These are phyloP conservation scores for Fusarium sp. DNA, from an alignment of 2,329 filamentous ascomycete species.

Conservation along the genomic window DNA sequence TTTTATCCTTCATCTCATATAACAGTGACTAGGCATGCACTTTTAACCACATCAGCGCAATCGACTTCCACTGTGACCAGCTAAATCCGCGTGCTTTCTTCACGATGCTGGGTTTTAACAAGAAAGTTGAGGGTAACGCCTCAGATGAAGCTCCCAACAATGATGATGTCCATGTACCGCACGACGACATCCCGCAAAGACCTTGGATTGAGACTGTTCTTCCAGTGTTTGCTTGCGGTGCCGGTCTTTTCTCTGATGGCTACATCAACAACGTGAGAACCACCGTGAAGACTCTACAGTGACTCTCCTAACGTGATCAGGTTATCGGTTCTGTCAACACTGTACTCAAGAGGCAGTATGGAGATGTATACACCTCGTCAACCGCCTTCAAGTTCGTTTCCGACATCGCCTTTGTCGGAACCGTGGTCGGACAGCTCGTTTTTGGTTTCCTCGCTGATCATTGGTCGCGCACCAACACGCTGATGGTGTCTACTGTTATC, in stretches of 20 bases:
- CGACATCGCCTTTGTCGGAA: slow-evolving; percentile 88
- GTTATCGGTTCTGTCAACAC: slow-evolving; percentile 92
- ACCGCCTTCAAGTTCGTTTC: slow-evolving; percentile 79
- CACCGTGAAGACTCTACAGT: background rate
- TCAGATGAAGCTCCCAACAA: slow-evolving; percentile 21
- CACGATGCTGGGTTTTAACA: slow-evolving; percentile 41
- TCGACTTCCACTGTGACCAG: slow-evolving; percentile 1
- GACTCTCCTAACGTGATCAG: slow-evolving; percentile 55
- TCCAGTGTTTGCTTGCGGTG: slow-evolving; percentile 89
- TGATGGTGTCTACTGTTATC: slow-evolving; percentile 85
- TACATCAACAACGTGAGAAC: slow-evolving; percentile 84
- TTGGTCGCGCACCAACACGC: slow-evolving; percentile 85
- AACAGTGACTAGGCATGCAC: slow-evolving; percentile 24
- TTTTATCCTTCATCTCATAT: background rate
- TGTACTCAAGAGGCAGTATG: slow-evolving; percentile 77
- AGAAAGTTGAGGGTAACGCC: slow-evolving; percentile 19
- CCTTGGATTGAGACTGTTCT: slow-evolving; percentile 49
- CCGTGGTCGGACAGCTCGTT: slow-evolving; percentile 82
- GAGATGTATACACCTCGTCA: slow-evolving; percentile 75
- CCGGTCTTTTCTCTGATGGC: slow-evolving; percentile 90
- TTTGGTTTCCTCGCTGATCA: slow-evolving; percentile 88
- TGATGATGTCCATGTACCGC: slow-evolving; percentile 14
- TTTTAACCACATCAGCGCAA: background rate
- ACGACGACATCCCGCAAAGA: slow-evolving; percentile 18
- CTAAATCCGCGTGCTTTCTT: background rate